phyloP scores from a whole-genome alignment of 2,329 filamentous ascomycete species.

The Diaporthe sp. region DNA sequence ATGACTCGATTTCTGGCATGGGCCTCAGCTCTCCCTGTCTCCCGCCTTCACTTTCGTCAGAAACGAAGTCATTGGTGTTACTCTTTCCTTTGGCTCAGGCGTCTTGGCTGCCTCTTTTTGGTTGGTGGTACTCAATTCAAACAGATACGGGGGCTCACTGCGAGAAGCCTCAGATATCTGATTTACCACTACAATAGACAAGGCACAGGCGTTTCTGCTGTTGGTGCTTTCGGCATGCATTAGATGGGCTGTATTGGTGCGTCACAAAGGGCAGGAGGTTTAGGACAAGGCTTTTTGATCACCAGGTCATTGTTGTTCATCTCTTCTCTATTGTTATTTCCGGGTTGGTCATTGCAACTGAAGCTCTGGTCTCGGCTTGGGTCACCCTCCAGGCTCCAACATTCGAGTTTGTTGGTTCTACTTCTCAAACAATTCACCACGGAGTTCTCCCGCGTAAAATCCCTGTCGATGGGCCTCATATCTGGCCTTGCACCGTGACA shows the following conservation, averaged over 20 bases:
- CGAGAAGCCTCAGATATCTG: conserved; percentile 16
- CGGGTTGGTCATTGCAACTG: conserved; percentile 5
- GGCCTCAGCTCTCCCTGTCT: not conserved
- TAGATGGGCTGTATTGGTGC: conserved; percentile 33
- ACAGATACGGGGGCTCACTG: not conserved
- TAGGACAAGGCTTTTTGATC: conserved; percentile 19
- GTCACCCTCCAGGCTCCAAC: conserved; percentile 9
- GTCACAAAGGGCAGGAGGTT: conserved; percentile 35
- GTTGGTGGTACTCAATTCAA: conserved; percentile 19
- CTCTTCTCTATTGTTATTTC: conserved; percentile 8
- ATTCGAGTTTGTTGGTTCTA: conserved; percentile 16
- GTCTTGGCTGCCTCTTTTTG: conserved; percentile 14
- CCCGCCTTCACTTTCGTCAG: not conserved
- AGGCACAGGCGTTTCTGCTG: conserved; percentile 36
- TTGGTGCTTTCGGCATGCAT: conserved; percentile 31
- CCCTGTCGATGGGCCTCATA: conserved; percentile 18
- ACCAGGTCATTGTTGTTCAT: conserved; percentile 14
- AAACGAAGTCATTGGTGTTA: not conserved
- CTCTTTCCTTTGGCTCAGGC: not conserved
- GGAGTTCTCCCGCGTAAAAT: not conserved
- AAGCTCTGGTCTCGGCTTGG: conserved; percentile 1
- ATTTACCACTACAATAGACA: conserved; percentile 18
- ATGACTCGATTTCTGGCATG: not conserved
- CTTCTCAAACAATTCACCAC: conserved; percentile 27
- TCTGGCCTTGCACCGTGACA: conserved; percentile 27